phyloP scores from a whole-genome alignment of 176 grass and related monocot species.

The Chloris gayana region DNA sequence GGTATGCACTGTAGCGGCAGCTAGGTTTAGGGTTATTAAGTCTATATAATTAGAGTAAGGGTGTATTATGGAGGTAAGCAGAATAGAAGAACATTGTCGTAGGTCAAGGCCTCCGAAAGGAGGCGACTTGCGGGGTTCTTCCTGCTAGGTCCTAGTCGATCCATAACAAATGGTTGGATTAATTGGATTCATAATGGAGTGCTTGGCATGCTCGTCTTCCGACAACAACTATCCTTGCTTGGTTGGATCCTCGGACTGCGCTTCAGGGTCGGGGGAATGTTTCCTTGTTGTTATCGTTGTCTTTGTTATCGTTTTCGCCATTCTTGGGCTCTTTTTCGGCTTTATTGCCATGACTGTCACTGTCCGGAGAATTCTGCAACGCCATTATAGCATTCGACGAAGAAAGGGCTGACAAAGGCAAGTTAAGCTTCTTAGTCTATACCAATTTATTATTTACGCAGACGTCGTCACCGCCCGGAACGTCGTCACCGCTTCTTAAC shows the following conservation, averaged over 20 bases:
- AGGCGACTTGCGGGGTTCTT: too few relatives aligned
- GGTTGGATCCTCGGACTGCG: slow-evolving; percentile 56
- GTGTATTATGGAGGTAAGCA: too few relatives aligned
- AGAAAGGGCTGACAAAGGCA: slow-evolving; percentile 83
- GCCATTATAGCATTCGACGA: slow-evolving; percentile 76
- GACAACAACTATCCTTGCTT: slow-evolving; percentile 56
- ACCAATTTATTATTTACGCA: too few relatives aligned
- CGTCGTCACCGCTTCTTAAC: too few relatives aligned
- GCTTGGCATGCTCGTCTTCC: slow-evolving; percentile 40
- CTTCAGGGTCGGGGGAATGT: slow-evolving; percentile 62
- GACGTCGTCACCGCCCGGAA: too few relatives aligned
- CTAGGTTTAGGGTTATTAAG: too few relatives aligned
- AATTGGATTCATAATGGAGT: slow-evolving; percentile 69
- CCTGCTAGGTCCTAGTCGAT: too few relatives aligned
- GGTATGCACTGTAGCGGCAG: too few relatives aligned
- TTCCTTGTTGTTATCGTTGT: slow-evolving; percentile 66
- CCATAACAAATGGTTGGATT: too few relatives aligned
- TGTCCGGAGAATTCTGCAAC: slow-evolving; percentile 76
- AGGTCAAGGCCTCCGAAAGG: too few relatives aligned
- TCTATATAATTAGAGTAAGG: too few relatives aligned
- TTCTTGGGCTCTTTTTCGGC: slow-evolving; percentile 69
- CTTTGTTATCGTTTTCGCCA: slow-evolving; percentile 74
- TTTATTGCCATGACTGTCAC: slow-evolving; percentile 70
- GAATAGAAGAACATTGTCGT: too few relatives aligned
- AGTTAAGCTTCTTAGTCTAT: background rate